A percentile compares a stretch with the other conserved stretches of the same genome.
phyloP scores from a whole-genome alignment of 164 flowering plant genomes.

The Vitis rupestris region DNA sequence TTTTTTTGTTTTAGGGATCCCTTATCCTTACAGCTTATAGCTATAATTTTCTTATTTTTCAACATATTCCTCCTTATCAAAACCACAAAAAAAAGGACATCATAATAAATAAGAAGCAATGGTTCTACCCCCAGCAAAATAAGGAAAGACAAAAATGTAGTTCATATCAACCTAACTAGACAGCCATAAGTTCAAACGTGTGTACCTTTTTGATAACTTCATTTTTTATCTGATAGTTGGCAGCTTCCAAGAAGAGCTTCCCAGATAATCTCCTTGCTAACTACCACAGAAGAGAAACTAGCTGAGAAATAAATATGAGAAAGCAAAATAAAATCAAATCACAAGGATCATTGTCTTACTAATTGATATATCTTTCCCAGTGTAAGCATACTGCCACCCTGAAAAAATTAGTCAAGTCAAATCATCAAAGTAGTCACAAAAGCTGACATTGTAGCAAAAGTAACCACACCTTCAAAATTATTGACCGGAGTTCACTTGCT shows the following conservation, averaged over 20 bases:
- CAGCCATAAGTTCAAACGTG: not conserved
- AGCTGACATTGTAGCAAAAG: not conserved
- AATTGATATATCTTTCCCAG: slow-evolving; percentile 59
- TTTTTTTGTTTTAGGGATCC: too few relatives aligned
- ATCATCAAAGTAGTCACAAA: not conserved
- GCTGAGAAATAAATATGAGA: slow-evolving; percentile 9
- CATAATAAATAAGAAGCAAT: too few relatives aligned
- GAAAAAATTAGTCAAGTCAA: not conserved
- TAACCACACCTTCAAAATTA: slow-evolving; percentile 59
- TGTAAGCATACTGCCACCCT: slow-evolving; percentile 81
- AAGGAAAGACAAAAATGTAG: not conserved
- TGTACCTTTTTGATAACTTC: slow-evolving; percentile 67
- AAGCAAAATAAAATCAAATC: slow-evolving; percentile 1
- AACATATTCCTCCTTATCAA: too few relatives aligned
- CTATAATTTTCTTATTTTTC: too few relatives aligned
- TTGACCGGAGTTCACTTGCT: slow-evolving; percentile 45
- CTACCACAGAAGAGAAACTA: slow-evolving; percentile 36
- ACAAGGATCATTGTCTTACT: slow-evolving; percentile 42
- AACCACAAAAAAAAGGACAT: too few relatives aligned
- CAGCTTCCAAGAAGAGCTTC: slow-evolving; percentile 74
- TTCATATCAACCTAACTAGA: not conserved
- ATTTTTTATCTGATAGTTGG: slow-evolving; percentile 75
- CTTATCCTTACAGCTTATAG: too few relatives aligned
- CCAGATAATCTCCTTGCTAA: slow-evolving; percentile 66
- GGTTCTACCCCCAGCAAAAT: too few relatives aligned